phyloP scores from a whole-genome alignment of 331 rosid species.

The Malus hybrid region DNA sequence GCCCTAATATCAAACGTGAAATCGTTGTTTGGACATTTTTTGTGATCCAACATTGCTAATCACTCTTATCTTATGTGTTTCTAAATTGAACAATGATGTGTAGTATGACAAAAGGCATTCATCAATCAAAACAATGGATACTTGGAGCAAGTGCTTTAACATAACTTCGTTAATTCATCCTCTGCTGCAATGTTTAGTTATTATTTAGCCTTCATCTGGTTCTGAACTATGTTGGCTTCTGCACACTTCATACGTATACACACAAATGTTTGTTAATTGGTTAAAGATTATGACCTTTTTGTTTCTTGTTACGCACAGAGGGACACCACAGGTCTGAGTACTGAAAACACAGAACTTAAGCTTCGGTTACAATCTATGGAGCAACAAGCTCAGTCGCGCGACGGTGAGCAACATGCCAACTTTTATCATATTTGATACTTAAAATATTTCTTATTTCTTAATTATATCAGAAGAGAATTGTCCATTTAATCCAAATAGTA shows the following conservation, averaged over 20 bases:
- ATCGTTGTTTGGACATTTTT: background rate
- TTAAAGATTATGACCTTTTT: conserved; percentile 7
- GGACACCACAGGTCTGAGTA: conserved; percentile 77
- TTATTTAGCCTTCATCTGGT: background rate
- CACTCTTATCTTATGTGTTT: background rate
- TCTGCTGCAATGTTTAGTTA: background rate
- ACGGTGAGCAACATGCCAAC: conserved; percentile 42
- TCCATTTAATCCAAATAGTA: background rate
- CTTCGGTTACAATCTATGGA: conserved; percentile 95
- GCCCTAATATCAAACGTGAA: background rate
- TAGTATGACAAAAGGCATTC: background rate
- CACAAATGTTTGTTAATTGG: background rate
- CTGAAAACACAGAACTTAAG: conserved; percentile 93
- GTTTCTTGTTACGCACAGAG: conserved; percentile 42
- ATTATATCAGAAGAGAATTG: background rate
- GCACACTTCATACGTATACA: background rate
- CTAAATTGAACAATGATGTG: background rate
- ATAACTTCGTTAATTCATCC: background rate
- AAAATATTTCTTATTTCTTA: background rate
- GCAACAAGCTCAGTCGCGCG: conserved; percentile 96
- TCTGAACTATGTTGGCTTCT: background rate
- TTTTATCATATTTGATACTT: background rate
- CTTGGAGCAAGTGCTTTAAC: background rate
- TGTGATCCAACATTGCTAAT: background rate
- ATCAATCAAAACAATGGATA: background rate